phyloP scores from a whole-genome alignment of 140 eudicot genomes.

The Flaveria floridana region DNA sequence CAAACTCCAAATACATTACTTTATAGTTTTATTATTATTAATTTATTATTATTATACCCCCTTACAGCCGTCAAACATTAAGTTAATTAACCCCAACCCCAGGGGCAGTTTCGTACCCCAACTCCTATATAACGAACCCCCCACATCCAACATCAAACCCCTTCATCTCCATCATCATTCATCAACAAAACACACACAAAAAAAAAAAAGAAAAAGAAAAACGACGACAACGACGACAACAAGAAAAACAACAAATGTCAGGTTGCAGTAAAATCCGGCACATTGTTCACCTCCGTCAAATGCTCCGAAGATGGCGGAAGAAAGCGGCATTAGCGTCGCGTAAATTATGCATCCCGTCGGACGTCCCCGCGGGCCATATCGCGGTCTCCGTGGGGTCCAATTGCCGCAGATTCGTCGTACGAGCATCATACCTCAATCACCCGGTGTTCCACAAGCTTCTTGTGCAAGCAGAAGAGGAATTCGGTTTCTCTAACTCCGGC shows the following conservation, averaged over 20 bases:
- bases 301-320: conserved; percentile 79
- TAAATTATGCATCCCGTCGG: conserved; percentile 43
- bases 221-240: conserved; percentile 6
- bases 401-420: conserved; percentile 62
- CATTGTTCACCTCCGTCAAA: conserved; percentile 82
- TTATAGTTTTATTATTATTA: no score
- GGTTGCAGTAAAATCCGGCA: conserved; percentile 85
- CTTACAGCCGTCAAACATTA: conserved; percentile 40
- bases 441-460: conserved; percentile 60
- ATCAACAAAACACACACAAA: neutral
- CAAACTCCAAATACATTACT: no score
- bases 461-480: conserved; percentile 76
- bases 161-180: conserved; percentile 8
- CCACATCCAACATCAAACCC: conserved; percentile 13
- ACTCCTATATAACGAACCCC: conserved; percentile 34
- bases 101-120: conserved; percentile 33
- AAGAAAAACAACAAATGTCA: conserved; percentile 44
- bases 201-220: neutral
- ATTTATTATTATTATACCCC: neutral
- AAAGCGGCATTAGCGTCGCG: conserved; percentile 53
- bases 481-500: conserved; percentile 66
- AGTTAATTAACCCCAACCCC: neutral
- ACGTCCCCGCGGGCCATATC: conserved; percentile 88
- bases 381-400: conserved; percentile 73
- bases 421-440: conserved; percentile 67